A percentile compares a stretch with the other conserved stretches of the same genome.
Conservation (phyloP, 768 basidiomycete genomes). For the Paxillus ammoniavirescens region DNA sequence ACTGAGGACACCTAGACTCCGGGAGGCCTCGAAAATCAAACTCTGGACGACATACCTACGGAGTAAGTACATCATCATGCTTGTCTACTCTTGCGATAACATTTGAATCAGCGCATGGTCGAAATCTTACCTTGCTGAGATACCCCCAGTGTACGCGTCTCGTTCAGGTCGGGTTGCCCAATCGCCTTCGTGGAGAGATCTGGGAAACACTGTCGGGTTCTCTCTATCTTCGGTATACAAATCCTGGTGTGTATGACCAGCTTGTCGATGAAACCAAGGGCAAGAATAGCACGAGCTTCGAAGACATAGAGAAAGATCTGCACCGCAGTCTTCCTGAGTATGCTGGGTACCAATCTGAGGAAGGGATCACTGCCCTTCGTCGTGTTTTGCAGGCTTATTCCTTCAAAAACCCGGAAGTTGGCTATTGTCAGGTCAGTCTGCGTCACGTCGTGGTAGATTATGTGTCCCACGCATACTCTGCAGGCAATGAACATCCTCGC, state of each 20-base stretch:
- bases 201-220: conserved; percentile 98
- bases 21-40: conserved; percentile 93
- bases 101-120: conserved; percentile 69
- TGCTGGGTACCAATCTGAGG: conserved; percentile 88
- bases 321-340: conserved; percentile 97
- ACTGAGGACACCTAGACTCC: conserved; percentile 49
- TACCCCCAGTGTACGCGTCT: conserved; percentile 98
- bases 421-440: conserved; percentile 82
- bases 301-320: conserved; percentile 98
- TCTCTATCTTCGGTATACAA: conserved; percentile 82
- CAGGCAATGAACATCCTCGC: conserved; percentile 98
- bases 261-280: conserved; percentile 78
- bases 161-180: conserved; percentile 95
- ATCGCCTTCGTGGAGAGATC: conserved; percentile 91
- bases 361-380: conserved; percentile 81
- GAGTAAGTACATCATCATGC: conserved; percentile 42
- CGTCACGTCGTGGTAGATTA: neutral
- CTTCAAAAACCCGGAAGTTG: conserved; percentile 89
- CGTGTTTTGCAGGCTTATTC: conserved; percentile 95
- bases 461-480: conserved; percentile 2
- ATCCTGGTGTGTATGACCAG: conserved; percentile 78
- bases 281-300: conserved; percentile 81
- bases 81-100: conserved; percentile 10
- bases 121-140: conserved; percentile 91
- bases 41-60: conserved; percentile 89